Evolutionary conservation across 345 rosid species (phyloP).

Genomic region (Kernera saxatilis): DNA sequence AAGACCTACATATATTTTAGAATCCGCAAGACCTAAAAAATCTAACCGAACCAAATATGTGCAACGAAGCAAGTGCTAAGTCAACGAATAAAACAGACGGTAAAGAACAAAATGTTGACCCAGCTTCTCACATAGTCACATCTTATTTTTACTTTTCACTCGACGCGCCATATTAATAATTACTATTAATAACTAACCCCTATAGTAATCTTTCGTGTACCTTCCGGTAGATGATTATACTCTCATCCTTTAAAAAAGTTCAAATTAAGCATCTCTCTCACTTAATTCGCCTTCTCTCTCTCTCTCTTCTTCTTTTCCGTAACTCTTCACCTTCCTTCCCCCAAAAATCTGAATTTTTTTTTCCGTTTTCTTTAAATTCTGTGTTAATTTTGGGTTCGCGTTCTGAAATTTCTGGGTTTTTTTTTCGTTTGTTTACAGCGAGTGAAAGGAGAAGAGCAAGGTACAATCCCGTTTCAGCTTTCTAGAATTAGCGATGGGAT

Average conservation of each 20-base stretch:
- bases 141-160: neutral
- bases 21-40: too few species aligned
- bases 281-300: neutral
- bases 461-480: neutral
- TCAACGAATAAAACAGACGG: neutral
- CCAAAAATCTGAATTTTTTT: neutral
- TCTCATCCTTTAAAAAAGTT: neutral
- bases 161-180: neutral
- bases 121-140: neutral
- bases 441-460: neutral
- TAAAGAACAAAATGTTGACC: neutral
- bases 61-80: neutral
- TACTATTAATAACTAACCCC: neutral
- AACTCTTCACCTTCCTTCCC: slow-evolving; percentile 5
- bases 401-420: neutral
- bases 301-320: neutral
- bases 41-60: too few species aligned
- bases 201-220: neutral
- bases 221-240: neutral
- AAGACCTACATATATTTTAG: too few species aligned
- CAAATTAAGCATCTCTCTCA: slow-evolving; percentile 9
- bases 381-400: neutral
- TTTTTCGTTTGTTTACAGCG: neutral
- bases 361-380: neutral
- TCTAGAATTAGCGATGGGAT: slow-evolving; percentile 45